Conservation (phyloP, 1,284 basidiomycete genomes). For the Phlebopus sp. region DNA sequence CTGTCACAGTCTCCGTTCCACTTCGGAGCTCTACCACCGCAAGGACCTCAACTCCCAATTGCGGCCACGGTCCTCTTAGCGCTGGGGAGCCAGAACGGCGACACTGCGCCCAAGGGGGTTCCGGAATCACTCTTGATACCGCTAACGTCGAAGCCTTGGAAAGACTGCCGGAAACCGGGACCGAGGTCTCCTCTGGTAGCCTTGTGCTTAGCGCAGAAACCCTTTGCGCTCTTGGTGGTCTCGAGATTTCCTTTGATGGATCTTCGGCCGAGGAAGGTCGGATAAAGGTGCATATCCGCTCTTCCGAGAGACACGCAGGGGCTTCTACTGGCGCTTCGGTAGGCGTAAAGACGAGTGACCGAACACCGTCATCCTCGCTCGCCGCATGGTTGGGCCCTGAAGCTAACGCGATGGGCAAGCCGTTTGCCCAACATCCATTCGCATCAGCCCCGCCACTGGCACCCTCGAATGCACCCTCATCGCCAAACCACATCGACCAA, state of each 20-base stretch:
- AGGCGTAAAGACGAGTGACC: conserved; percentile 26
- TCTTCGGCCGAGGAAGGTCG: conserved; percentile 61
- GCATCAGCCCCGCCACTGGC: conserved; percentile 32
- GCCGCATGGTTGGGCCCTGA: conserved; percentile 28
- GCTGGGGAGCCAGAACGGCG: conserved; percentile 59
- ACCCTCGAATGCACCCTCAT: conserved; percentile 15
- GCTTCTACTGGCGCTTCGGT: conserved; percentile 33
- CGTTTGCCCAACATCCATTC: conserved; percentile 24
- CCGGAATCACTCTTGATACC: conserved; percentile 54
- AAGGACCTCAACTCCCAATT: conserved; percentile 42
- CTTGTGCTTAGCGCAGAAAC: conserved; percentile 52
- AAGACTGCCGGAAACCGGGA: conserved; percentile 30
- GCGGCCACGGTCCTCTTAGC: conserved; percentile 53
- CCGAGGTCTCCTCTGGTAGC: conserved; percentile 33
- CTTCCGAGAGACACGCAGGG: conserved; percentile 47
- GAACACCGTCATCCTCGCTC: conserved; percentile 29
- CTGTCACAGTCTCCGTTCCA: conserved; percentile 55
- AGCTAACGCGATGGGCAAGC: neutral
- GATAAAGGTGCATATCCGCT: conserved; percentile 70
- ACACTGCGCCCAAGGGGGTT: conserved; percentile 36
- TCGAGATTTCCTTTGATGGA: conserved; percentile 72
- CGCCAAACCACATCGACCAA: conserved; percentile 23
- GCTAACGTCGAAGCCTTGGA: conserved; percentile 34
- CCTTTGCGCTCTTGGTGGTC: conserved; percentile 49
- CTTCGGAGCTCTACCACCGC: conserved; percentile 36